Evolutionary conservation across 306 rosid species (phyloP), one percentile per base, ranked within the genome.

Genomic region (Castanea mollissima): DNA sequence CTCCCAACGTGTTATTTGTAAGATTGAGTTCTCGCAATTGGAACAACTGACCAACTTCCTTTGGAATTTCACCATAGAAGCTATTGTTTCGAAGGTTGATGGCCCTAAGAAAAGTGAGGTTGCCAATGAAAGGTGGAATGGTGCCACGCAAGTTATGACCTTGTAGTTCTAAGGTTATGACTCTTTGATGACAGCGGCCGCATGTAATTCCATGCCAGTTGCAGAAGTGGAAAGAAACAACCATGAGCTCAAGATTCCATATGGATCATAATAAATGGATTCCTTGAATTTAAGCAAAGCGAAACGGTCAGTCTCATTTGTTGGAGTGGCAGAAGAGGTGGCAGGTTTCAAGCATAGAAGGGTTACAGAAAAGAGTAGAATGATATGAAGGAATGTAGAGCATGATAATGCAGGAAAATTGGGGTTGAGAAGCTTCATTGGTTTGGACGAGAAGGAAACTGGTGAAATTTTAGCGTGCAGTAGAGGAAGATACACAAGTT

Each of bases 191-290:
- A 31, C n/a, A 7, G 16, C 0, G 5, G 12, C 90, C 64, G 64
- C 90, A 89, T 4, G 86, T 73, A 70, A 86, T 31, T 69, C 92
- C 92, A 31, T 14, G 51, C 92, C 90, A 86, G 1, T 38, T 69
- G 27, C 88, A 86, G 1, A 86, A 82, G 31, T 74, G 84, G 2
- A 34, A 9, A 8, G 92, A 86, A 46, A 29, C 72, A 51, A 84
- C 80, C 88, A 84, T 27, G 87, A 89, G 13, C 58, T 44, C 9
- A 89, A 29, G 14, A 74, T 8, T 51, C 46, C 64, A 20, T 51
- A 21, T 11, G 83, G 81, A 8, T 88, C 84, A 1, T 0, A 70
- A 3, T 59, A n/a, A 55, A 86, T 72, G 23, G 79, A 21, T 77
- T 84, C 80, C 32, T 77, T 86, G 35, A 83, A 70, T 68, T 79